Base-by-base conservation (phyloP, 2,329 filamentous ascomycete genomes). In the Amphichorda felina region DNA sequence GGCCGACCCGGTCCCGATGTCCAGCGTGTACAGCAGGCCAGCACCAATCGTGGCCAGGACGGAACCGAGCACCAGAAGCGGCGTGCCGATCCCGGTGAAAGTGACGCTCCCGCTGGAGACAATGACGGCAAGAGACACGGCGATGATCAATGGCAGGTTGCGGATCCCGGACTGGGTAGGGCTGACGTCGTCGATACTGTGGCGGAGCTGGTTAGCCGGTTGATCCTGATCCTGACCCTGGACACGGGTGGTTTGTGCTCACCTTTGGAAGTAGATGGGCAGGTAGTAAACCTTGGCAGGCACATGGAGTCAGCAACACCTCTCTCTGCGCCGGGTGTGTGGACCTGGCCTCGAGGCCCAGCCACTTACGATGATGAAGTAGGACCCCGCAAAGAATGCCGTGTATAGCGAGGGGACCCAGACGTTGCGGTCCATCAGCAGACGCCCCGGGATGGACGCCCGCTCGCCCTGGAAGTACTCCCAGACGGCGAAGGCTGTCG, bases 261-360 rank as follows among this genome's bases (percentile, higher is more conserved):
- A n/a, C n/a, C n/a, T n/a, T 50, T 70, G 60, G 49, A 70, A 66
- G 55, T 63, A 68, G 40, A 66, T 54, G 2, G 64, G 63, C 4
- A 68, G 49, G 41, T 61, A 63, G 48, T 62, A 40, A 27, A 40
- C 28, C 13, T n/a, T n/a, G n/a, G n/a, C n/a, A n/a, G n/a, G n/a
- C n/a, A n/a, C n/a, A n/a, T n/a, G n/a, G n/a, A n/a, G n/a, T n/a
- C n/a, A n/a, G n/a, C n/a, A n/a, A n/a, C n/a, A n/a, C n/a, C n/a
- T n/a, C n/a, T n/a, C n/a, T n/a, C n/a, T n/a, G n/a, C n/a, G n/a
- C n/a, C n/a, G n/a, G n/a, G n/a, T n/a, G n/a, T n/a, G n/a, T n/a
- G n/a, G n/a, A n/a, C n/a, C n/a, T n/a, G n/a, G n/a, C n/a, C n/a
- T n/a, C n/a, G n/a, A n/a, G n/a, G n/a, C n/a, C n/a, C n/a, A n/a